A percentile compares a stretch with the other conserved stretches of the same genome.
phyloP scores from a whole-genome alignment of 345 rosid species.

The Clausena lansium region DNA sequence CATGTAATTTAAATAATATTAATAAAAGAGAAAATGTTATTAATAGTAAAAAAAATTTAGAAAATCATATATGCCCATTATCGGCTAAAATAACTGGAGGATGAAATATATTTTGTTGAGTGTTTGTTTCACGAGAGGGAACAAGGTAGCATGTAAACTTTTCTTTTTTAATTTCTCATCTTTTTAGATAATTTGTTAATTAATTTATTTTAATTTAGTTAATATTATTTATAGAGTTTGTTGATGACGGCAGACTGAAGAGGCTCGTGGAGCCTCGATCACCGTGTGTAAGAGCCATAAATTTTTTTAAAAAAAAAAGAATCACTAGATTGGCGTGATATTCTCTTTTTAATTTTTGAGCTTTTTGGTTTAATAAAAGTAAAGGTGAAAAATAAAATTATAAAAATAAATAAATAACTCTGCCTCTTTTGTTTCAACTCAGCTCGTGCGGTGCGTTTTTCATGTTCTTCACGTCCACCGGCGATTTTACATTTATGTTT shows the following conservation, averaged over 20 bases:
- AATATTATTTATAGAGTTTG: not conserved
- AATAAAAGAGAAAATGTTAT: not conserved
- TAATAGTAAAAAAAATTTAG: constrained; percentile 4
- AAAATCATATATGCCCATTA: not conserved
- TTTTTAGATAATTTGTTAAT: constrained; percentile 30
- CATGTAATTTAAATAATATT: constrained; percentile 18
- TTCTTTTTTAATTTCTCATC: constrained; percentile 19
- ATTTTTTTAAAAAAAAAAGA: not conserved
- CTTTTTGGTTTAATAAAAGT: not conserved
- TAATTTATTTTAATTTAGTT: not conserved
- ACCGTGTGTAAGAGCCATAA: constrained; percentile 31
- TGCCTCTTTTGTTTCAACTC: not conserved
- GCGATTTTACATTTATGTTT: not conserved
- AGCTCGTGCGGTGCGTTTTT: constrained; percentile 14
- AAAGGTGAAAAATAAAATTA: not conserved
- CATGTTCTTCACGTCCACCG: not conserved
- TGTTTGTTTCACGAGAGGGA: constrained; percentile 27
- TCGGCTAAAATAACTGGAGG: not conserved
- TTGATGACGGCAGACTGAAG: constrained; percentile 42
- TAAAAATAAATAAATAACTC: not conserved
- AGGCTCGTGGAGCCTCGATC: constrained; percentile 68
- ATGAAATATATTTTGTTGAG: too few relatives aligned
- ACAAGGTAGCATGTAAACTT: constrained; percentile 27
- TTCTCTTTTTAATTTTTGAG: constrained; percentile 25
- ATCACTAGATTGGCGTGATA: constrained; percentile 49